Evolutionary conservation across 768 basidiomycete species (phyloP), one percentile per base, ranked within the genome.

Genomic region (Hericium rajendrae): DNA sequence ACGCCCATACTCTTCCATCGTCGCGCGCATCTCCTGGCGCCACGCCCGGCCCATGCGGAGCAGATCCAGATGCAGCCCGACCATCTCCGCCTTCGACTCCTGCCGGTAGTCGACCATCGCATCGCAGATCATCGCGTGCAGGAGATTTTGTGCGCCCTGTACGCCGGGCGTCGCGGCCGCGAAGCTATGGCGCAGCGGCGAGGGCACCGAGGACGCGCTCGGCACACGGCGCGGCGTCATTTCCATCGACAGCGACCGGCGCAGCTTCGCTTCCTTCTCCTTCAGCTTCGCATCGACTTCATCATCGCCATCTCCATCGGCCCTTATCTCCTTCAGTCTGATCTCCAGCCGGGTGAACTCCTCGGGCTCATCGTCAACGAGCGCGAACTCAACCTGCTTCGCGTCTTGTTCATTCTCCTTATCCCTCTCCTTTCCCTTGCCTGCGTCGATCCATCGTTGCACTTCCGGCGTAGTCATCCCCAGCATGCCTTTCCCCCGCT

Each of bases 101-200:
- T 76, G 74, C 66, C 83, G 84, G 64, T 81, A 85, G 60, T 90
- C 88, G 60, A 76, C 80, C 81, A 90, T 81, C 57, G 82, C 84
- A 55, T 89, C 87, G 48, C 78, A 76, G 53, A 90, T 78, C 55
- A 88, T 80, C 22, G 75, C 75, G 55, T 81, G 79, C 58, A 90
- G 68, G 26, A 88, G 73, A 41, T 85, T 83, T 51, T 86, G 82
- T 15, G 81, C 77, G 64, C 72, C 57, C 65, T 69, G 46, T 67
- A 58, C 24, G 67, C 73, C 54, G 67, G 74, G 55, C 66, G 71
- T 38, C 77, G 77, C 28, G 75, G 76, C 57, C 59, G 69, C 37
- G 67, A 64, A 12, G 71, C 64, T 54, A 70, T 70, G 76, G 73
- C 18, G 74, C 64, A 52, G 66, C 61, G 40, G 68, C 57, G 64